Evolutionary conservation across 768 basidiomycete genomes (phyloP), one percentile per base, ranked within the genome.

Genomic region (Hebeloma cylindrosporum): DNA sequence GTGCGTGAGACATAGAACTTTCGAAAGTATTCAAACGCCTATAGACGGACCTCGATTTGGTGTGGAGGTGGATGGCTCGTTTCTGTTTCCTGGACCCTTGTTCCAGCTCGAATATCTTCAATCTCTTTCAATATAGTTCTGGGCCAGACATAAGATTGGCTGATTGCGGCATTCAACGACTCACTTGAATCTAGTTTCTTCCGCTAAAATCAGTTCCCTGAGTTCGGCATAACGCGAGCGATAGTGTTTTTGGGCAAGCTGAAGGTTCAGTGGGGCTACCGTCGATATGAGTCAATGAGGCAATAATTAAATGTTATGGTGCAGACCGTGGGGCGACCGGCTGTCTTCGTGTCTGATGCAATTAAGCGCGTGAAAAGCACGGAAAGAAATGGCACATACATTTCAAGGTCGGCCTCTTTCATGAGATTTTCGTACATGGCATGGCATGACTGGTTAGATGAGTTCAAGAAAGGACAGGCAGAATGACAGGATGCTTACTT

Each of bases 101-200:
- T 63, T 1, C 89, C 88, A 9, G 74, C 68, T 20, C 83, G 81
- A 48, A 93, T 86, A 2, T 81, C 80, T 38, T 88, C 80, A 33
- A 93, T 88, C 64, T 94, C 92, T 3, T 74, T 65, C 14, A 83
- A 72, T 10, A 93, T 70, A 25, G 64, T 65, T 63, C 90, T 91
- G 48, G 5, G 20, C 29, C 8, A 11, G 21, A 37, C 9, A 18
- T n/a, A 45, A 50, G 14, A 53, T 39, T 18, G n/a, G 3, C n/a
- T 22, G 36, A 21, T 38, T 9, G 34, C 8, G 9, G 4, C 18
- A 35, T 18, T 13, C 18, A 22, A 25, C 6, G 10, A 56, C 75
- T 20, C 58, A 85, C 88, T 80, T 88, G 78, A 93, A 96, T 45
- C 77, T 80, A 21, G 66, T 61, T 66, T 95, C 93, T 59, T 93